phyloP scores from a whole-genome alignment of 305 asterid species.

The Fraxinus dipetala region DNA sequence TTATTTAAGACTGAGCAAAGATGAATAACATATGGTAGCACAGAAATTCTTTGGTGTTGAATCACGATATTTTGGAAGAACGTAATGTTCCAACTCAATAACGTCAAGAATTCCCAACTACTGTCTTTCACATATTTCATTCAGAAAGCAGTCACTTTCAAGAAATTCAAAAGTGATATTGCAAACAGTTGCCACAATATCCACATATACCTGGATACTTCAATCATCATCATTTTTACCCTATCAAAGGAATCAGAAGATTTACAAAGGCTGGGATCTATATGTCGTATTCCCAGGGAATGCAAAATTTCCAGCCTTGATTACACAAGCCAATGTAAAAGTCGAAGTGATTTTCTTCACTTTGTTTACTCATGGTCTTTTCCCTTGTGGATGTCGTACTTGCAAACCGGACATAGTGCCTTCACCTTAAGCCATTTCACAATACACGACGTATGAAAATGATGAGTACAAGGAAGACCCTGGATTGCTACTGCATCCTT shows the following conservation, averaged over 20 bases:
- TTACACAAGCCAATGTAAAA: not conserved
- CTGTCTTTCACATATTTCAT: not conserved
- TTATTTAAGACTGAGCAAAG: not conserved
- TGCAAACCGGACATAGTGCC: constrained; percentile 91
- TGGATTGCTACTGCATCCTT: constrained; percentile 73
- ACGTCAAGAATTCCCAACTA: not conserved
- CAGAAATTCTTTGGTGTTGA: not conserved
- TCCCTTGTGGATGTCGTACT: constrained; percentile 85
- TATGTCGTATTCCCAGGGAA: constrained; percentile 24
- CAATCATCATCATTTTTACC: not conserved
- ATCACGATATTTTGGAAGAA: not conserved
- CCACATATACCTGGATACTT: not conserved
- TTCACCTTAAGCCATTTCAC: constrained; percentile 96
- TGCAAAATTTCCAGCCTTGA: not conserved
- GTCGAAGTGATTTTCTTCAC: not conserved
- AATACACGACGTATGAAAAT: constrained; percentile 69
- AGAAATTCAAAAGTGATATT: not conserved
- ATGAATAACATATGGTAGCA: not conserved
- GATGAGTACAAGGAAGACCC: constrained; percentile 77
- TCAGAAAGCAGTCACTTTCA: not conserved
- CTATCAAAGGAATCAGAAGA: not conserved
- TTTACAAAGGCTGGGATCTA: not conserved
- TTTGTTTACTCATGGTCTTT: constrained; percentile 56
- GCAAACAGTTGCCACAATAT: not conserved
- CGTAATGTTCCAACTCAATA: not conserved